A percentile compares a stretch with the other conserved stretches of the same genome.
These are phyloP conservation scores for Gossypium turneri DNA, from an alignment of 345 rosid species.

Conservation along the genomic window DNA sequence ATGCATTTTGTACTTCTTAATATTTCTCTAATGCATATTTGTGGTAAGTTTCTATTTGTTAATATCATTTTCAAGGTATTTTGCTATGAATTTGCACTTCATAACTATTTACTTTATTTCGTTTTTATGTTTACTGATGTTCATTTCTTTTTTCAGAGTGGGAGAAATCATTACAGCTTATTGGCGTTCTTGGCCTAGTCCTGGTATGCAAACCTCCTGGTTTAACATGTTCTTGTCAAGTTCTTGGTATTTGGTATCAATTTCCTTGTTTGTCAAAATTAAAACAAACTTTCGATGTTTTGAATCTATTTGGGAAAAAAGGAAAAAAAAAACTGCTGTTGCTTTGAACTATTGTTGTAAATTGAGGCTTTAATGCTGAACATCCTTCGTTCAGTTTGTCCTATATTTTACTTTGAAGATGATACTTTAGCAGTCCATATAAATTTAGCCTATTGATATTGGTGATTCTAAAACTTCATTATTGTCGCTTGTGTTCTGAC, in stretches of 20 bases:
- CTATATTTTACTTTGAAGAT: background rate
- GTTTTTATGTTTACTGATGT: background rate
- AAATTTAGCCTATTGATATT: background rate
- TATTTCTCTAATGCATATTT: background rate
- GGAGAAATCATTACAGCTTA: constrained; percentile 80
- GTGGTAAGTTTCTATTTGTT: background rate
- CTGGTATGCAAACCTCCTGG: constrained; percentile 42
- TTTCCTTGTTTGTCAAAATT: background rate
- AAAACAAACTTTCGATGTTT: background rate
- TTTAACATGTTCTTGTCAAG: constrained; percentile 3
- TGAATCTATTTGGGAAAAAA: background rate
- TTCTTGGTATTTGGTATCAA: background rate
- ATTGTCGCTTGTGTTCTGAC: constrained; percentile 14
- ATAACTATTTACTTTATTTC: constrained; percentile 4
- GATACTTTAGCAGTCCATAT: background rate
- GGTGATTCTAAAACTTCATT: constrained; percentile 11
- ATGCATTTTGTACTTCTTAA: background rate
- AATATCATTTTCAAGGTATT: background rate
- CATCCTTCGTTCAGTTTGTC: no score
- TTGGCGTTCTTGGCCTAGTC: constrained; percentile 67
- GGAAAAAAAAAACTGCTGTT: no score
- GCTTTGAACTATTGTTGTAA: no score
- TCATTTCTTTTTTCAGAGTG: constrained; percentile 52
- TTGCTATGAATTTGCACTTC: background rate
- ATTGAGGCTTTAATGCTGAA: no score